Evolutionary conservation across 2,329 filamentous ascomycete genomes (phyloP).

Genomic region (Myriosclerotinia curreyana): DNA sequence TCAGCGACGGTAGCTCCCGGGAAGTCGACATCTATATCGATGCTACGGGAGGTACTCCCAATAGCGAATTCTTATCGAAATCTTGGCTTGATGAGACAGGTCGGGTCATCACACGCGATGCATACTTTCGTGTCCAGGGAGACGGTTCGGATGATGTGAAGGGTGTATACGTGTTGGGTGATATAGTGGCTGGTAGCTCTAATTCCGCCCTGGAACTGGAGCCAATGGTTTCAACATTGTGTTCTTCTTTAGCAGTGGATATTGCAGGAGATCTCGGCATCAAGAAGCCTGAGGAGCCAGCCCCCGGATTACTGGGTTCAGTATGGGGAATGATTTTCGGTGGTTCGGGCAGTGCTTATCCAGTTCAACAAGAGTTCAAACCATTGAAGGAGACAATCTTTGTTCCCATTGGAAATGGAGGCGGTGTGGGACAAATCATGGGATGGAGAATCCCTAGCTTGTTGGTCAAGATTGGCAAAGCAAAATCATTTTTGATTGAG

Average conservation of each 20-base stretch:
- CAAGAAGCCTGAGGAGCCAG: constrained; percentile 12
- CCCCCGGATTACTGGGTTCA: constrained; percentile 3
- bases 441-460: constrained; percentile 42
- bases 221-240: constrained; percentile 42
- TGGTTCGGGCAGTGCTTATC: constrained; percentile 5
- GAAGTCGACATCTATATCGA: constrained; percentile 50
- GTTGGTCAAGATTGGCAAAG: constrained; percentile 42
- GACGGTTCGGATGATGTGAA: constrained; percentile 38
- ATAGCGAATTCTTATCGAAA: constrained; percentile 46
- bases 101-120: constrained; percentile 48
- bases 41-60: constrained; percentile 44
- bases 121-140: constrained; percentile 45
- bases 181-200: constrained; percentile 44
- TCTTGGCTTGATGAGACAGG: constrained; percentile 46
- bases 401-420: constrained; percentile 42
- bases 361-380: constrained; percentile 34
- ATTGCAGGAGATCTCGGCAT: constrained; percentile 33
- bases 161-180: constrained; percentile 49
- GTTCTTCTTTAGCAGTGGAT: constrained; percentile 48
- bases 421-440: constrained; percentile 42
- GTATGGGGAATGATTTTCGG: constrained; percentile 5
- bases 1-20: constrained; percentile 43
- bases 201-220: constrained; percentile 45
- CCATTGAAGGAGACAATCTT: constrained; percentile 40
- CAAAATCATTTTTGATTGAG: constrained; percentile 39